A percentile compares a stretch with the other conserved stretches of the same genome.
phyloP scores from a whole-genome alignment of 805 yeast species.

The Suhomyces sp. region DNA sequence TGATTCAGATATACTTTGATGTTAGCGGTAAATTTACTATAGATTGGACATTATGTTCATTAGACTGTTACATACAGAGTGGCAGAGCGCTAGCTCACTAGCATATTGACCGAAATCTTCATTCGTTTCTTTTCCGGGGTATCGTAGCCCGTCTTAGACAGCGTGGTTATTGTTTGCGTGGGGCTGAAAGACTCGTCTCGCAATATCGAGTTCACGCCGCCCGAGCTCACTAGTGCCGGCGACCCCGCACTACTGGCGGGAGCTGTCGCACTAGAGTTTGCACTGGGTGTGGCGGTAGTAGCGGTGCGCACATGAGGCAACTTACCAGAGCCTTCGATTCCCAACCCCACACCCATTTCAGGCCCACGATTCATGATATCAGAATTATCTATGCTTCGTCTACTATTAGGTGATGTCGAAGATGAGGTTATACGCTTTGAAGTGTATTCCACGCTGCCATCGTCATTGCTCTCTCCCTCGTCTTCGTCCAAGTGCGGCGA shows the following conservation, averaged over 20 bases:
- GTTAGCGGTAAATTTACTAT: too few species aligned
- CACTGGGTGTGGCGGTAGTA: background rate
- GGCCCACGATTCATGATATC: constrained; percentile 3
- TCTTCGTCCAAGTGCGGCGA: background rate
- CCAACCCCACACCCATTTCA: background rate
- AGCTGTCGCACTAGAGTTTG: background rate
- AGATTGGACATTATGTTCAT: background rate
- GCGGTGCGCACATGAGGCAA: background rate
- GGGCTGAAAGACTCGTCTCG: background rate
- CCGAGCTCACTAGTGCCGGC: background rate
- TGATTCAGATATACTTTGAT: too few species aligned
- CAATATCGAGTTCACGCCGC: background rate
- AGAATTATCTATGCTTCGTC: constrained; percentile 7
- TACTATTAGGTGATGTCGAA: constrained; percentile 1
- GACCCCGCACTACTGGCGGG: background rate
- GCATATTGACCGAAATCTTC: constrained; percentile 43
- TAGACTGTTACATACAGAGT: background rate
- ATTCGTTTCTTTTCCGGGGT: constrained; percentile 30
- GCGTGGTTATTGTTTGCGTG: background rate
- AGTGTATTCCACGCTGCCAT: background rate
- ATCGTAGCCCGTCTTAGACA: constrained; percentile 12
- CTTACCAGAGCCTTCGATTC: background rate
- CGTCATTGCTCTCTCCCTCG: background rate
- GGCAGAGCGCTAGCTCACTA: constrained; percentile 29
- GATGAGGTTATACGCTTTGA: background rate